A percentile compares a stretch with the other conserved stretches of the same genome.
These are phyloP conservation scores for Penicillium sp. DNA, from an alignment of 2,329 filamentous ascomycete species.

Conservation along the genomic window DNA sequence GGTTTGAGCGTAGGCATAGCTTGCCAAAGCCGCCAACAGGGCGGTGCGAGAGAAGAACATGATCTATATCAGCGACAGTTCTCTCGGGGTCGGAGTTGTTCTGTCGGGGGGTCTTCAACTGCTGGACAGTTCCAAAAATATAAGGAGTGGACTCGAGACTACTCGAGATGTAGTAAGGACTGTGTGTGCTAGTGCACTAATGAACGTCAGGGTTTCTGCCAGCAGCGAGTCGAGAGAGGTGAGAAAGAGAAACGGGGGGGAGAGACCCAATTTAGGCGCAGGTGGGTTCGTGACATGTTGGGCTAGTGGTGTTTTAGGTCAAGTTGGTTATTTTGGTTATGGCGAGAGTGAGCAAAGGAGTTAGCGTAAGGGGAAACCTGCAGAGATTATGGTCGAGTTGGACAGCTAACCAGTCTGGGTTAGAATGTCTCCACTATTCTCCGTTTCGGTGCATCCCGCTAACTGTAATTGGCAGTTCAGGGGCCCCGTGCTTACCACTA, in stretches of 20 bases:
- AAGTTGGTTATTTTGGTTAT: slow-evolving; percentile 5
- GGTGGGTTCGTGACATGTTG: slow-evolving; percentile 14
- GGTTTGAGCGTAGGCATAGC: slow-evolving; percentile 65
- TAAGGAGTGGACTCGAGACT: slow-evolving; percentile 23
- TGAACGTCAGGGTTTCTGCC: slow-evolving; percentile 20
- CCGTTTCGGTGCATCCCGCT: not conserved
- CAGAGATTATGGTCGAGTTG: slow-evolving; percentile 11
- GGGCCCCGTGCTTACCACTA: slow-evolving; percentile 20
- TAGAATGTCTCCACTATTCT: not conserved
- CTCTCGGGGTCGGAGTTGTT: not conserved
- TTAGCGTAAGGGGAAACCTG: slow-evolving; percentile 21
- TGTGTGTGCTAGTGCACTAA: slow-evolving; percentile 35
- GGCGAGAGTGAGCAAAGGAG: not conserved
- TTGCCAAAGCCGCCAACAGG: slow-evolving; percentile 31
- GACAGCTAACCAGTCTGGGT: slow-evolving; percentile 7
- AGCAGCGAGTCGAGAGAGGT: slow-evolving; percentile 14
- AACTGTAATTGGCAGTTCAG: slow-evolving; percentile 1
- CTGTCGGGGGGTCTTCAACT: not conserved
- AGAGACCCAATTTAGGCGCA: slow-evolving; percentile 9
- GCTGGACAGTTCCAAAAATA: not conserved
- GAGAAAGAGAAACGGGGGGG: slow-evolving; percentile 7
- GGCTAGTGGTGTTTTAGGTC: slow-evolving; percentile 14
- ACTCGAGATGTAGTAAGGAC: slow-evolving; percentile 28
- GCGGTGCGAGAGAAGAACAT: slow-evolving; percentile 32
- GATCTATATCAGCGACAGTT: slow-evolving; percentile 4